These are phyloP conservation scores for Aphanomyces stellatus DNA, from an alignment of 352 stramenopile genomes.

Conservation along the genomic window DNA sequence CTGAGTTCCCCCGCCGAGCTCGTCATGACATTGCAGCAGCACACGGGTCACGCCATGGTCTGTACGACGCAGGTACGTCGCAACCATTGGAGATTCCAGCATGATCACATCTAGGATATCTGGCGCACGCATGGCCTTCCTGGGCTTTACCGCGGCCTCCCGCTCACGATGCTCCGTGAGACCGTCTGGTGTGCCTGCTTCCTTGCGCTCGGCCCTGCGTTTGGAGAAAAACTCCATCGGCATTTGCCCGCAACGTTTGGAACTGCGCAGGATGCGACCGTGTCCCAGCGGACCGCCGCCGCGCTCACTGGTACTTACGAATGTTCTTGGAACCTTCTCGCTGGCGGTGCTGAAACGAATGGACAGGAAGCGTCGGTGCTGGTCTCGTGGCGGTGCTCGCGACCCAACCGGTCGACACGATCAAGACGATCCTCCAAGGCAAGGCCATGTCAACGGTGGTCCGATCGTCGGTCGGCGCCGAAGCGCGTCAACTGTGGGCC, in stretches of 20 bases:
- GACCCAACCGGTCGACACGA: constrained; percentile 73
- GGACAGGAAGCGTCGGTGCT: constrained; percentile 55
- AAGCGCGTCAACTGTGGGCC: constrained; percentile 36
- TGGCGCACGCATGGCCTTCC: constrained; percentile 32
- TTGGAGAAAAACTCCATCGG: constrained; percentile 53
- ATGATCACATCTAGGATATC: constrained; percentile 33
- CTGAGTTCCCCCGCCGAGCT: constrained; percentile 68
- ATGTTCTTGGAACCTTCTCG: no score
- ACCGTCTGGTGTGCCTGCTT: constrained; percentile 71
- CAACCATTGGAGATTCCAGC: background rate
- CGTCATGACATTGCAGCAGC: constrained; percentile 83
- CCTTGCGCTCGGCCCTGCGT: constrained; percentile 59
- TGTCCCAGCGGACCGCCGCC: background rate
- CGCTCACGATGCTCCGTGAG: constrained; percentile 53
- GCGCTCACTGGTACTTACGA: background rate
- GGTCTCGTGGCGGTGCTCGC: constrained; percentile 63
- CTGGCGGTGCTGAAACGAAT: no score
- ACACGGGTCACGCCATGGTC: constrained; percentile 58
- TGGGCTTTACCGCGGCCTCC: constrained; percentile 52
- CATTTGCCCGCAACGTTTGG: constrained; percentile 49
- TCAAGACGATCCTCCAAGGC: constrained; percentile 83
- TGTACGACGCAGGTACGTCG: constrained; percentile 26
- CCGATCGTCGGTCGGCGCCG: constrained; percentile 35
- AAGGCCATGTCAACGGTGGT: constrained; percentile 44
- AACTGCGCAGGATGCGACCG: constrained; percentile 20